Evolutionary conservation across 345 rosid genomes (phyloP), one percentile per base, ranked within the genome.

Genomic region (Adansonia digitata): DNA sequence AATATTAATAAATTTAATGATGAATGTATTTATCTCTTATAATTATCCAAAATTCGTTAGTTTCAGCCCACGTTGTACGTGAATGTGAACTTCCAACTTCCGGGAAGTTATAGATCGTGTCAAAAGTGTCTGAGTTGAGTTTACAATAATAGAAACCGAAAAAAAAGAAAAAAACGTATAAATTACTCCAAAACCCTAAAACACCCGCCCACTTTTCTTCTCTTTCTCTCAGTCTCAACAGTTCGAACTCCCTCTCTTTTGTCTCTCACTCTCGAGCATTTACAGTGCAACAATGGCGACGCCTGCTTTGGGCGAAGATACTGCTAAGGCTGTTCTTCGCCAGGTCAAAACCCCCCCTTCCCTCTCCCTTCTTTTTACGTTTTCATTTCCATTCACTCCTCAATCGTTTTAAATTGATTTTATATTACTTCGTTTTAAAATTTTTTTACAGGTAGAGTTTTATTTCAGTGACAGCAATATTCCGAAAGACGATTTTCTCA

Each of bases 391-490:
- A 5, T 53, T 40, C 53, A 60, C 42, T 34, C 76, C 48, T 72
- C 7, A 31, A 20, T 51, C n/a, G 35, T 42, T 69, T 69, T 5
- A 53, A 65, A 13, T 11, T 39, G 35, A 39, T 10, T 52, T 45
- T 69, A 24, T 42, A 0, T 22, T 15, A 42, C 10, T 55, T 27
- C n/a, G n/a, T 40, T 2, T 1, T 1, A 18, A 40, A 27, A 26
- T 4, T 26, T 57, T 12, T 43, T 42, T 70, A 22, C 87, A 94
- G 98, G 97, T 95, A 24, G 99, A 91, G 86, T 95, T 89, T 80
- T 95, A 95, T 82, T 95, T 91, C 88, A 85, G 99, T 67, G 98
- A 93, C 48, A 95, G 97, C 78, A 95, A 93, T 77, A 86, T 95
- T 18, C 97, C 97, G 2, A 85, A 93, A 56, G 99, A 95, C 64